Conservation (phyloP, 306 rosid genomes). For the Cyamopsis tetragonoloba region DNA sequence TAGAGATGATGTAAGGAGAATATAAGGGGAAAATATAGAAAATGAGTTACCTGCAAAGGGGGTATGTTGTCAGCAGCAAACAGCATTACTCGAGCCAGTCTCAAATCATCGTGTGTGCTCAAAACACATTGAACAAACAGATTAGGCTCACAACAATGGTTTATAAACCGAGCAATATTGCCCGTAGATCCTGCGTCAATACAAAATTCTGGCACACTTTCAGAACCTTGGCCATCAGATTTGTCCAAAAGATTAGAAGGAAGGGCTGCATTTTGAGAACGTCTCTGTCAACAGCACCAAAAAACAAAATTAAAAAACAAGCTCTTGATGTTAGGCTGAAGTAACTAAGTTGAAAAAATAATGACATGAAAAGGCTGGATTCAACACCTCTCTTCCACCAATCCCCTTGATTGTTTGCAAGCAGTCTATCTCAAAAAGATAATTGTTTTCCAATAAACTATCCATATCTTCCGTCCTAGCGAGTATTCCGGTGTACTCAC, state of each 20-base stretch:
- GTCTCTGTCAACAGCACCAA: too few relatives aligned
- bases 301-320: neutral
- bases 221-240: conserved; percentile 53
- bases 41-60: conserved; percentile 74
- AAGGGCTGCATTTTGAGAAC: conserved; percentile 48
- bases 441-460: conserved; percentile 55
- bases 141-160: conserved; percentile 95
- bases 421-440: conserved; percentile 91
- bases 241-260: conserved; percentile 45
- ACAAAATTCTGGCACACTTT: conserved; percentile 73
- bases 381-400: conserved; percentile 87
- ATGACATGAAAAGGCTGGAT: neutral
- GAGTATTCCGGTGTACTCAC: conserved; percentile 85
- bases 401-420: conserved; percentile 88
- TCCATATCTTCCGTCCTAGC: conserved; percentile 75
- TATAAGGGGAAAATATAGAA: neutral
- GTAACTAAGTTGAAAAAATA: neutral
- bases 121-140: conserved; percentile 93
- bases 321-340: neutral
- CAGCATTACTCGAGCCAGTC: conserved; percentile 77
- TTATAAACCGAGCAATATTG: conserved; percentile 82
- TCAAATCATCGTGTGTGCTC: conserved; percentile 79
- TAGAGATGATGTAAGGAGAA: too few relatives aligned
- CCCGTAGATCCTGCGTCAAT: conserved; percentile 88
- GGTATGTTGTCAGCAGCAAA: conserved; percentile 98